Evolutionary conservation across 495 filamentous ascomycete species (phyloP), one percentile per base, ranked within the genome.

Genomic region (Penicillium canariense): DNA sequence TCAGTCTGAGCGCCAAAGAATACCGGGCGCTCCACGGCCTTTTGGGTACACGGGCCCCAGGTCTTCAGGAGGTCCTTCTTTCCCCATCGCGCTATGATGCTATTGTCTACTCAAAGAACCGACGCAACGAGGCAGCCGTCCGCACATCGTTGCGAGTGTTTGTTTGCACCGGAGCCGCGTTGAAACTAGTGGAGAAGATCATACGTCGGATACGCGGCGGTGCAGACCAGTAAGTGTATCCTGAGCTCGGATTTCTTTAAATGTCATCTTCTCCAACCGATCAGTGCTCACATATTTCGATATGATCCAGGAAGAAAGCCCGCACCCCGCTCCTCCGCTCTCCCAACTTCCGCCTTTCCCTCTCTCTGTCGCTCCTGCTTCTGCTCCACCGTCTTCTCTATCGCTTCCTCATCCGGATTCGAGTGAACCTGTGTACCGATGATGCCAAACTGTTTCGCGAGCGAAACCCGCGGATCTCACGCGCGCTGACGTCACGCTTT

Each of bases 311-410:
- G 56, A 66, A 70, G 26, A 69, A 74, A 53, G 27, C 63, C 36
- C 82, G 72, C 64, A 74, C 65, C 9, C 71, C 85, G 1, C 68
- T 91, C 26, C 77, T 85, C 65, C 84, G 83, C 52, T 88, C 85
- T 2, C 78, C 88, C 1, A 87, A 87, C 45, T 77, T 95, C 44
- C 81, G 92, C 44, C 78, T 96, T 12, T 90, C 90, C 14, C 70
- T 91, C 23, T 90, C 89, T 1, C 76, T 96, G 27, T 91, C 91
- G 42, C 82, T 87, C 10, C 85, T 97, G 43, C 79, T 98, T 27
- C 79, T 97, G 32, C 77, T 96, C 56, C 92, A 98, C 61, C 84
- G 94, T 35, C 77, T 96, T 27, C 83, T 98, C 10, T 89, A 90
- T 72, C 89, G 91, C 52, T 98, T 98, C 73, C 87, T 97, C 57